phyloP scores from a whole-genome alignment of 2,329 filamentous ascomycete species.

The Falciphora oryzae region DNA sequence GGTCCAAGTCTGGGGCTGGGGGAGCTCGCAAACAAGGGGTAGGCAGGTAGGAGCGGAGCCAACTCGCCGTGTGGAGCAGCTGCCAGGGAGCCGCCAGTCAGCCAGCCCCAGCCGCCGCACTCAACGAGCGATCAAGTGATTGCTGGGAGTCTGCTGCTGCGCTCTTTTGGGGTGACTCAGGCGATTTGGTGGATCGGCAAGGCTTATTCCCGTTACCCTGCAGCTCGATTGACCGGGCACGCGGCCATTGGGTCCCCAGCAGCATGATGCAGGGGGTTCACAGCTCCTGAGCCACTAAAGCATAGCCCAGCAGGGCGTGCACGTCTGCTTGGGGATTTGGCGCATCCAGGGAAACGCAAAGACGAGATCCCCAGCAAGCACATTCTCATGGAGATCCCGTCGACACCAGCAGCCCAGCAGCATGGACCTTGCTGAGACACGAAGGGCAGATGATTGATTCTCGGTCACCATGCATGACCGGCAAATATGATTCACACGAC shows the following conservation, averaged over 20 bases:
- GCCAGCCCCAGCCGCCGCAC: neutral
- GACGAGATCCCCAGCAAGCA: no score
- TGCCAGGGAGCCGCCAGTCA: neutral
- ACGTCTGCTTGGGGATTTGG: neutral
- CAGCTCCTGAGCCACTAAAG: neutral
- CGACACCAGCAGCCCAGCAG: no score
- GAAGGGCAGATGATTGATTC: neutral
- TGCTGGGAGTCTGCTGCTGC: neutral
- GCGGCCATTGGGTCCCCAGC: neutral
- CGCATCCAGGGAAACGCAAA: no score
- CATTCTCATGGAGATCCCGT: neutral
- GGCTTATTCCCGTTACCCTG: neutral
- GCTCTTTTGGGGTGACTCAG: neutral
- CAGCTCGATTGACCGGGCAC: neutral
- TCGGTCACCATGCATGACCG: neutral
- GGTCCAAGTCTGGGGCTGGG: neutral
- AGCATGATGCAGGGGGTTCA: no score
- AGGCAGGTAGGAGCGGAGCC: no score
- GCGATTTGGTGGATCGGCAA: neutral
- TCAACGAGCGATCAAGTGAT: neutral
- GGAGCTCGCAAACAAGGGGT: neutral
- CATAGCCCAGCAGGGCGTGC: neutral
- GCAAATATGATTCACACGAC: neutral
- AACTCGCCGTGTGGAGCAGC: neutral
- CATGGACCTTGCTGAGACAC: neutral